Base-by-base conservation (phyloP, 2,329 filamentous ascomycete genomes). In the Aspergillus costaricaensis region DNA sequence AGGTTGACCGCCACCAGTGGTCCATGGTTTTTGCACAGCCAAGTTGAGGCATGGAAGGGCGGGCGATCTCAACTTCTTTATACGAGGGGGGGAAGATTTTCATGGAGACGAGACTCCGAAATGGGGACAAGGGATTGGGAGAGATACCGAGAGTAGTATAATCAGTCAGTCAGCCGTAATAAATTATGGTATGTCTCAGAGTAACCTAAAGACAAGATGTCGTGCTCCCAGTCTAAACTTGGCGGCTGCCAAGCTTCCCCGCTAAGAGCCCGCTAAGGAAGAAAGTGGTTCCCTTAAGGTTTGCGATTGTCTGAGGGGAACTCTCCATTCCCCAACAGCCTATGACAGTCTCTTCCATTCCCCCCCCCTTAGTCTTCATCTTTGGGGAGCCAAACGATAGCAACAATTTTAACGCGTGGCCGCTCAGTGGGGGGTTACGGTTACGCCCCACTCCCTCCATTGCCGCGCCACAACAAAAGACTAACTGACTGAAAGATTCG, bases 181-280 rank as follows among this genome's bases (percentile, higher is more conserved):
- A 0, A 27, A 27, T 27, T 27, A 27, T 27, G 25, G 12, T 36
- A 36, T 5, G 32, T 44, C 32, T 12, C 12, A 36, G 15, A 36
- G 10, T 36, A 36, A 10, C 27, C 27, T 5, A 36, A 36, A 36
- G 25, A 27, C 25, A 27, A 36, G 32, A 36, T 36, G 32, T 36
- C 21, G 44, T 49, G 21, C 44, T 27, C 23, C 14, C 12, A 27
- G n/a, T 10, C 47, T 30, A 17, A 54, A 48, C 27, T 48, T 23
- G 50, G 19, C 48, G 49, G 19, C 6, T 30, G 62, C 63, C 58
- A 65, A 65, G 63, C 63, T 65, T 65, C 59, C 47, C 61, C 54
- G 54, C 47, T 53, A 55, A 57, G 43, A 27, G 19, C 25, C 32
- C 60, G 48, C 59, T 56, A 56, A 56, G 51, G 44, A 55, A 44